Evolutionary conservation across 2,329 filamentous ascomycete species (phyloP).

Genomic region (Fusarium piperis): DNA sequence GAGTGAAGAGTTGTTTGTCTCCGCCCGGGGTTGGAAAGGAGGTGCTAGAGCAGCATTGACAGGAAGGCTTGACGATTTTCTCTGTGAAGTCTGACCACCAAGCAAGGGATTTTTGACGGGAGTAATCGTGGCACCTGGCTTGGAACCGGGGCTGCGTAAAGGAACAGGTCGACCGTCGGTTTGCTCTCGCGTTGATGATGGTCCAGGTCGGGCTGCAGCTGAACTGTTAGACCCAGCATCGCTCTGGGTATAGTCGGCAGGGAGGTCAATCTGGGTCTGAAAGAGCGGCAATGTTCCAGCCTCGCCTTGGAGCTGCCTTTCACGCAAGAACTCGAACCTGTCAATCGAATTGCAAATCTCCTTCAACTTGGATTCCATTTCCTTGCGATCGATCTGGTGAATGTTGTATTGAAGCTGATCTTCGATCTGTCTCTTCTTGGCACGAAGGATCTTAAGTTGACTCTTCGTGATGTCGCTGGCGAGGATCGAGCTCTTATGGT

Average conservation of each 20-base stretch:
- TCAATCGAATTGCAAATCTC: slow-evolving; percentile 57
- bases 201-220: neutral
- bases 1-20: slow-evolving; percentile 29
- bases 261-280: slow-evolving; percentile 36
- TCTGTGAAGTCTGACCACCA: slow-evolving; percentile 43
- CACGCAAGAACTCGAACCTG: slow-evolving; percentile 59
- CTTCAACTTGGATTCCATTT: slow-evolving; percentile 56
- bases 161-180: slow-evolving; percentile 27
- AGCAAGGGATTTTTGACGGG: slow-evolving; percentile 8
- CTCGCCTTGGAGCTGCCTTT: slow-evolving; percentile 58
- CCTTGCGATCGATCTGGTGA: slow-evolving; percentile 68
- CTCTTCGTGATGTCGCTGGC: slow-evolving; percentile 69
- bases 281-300: slow-evolving; percentile 51
- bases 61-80: slow-evolving; percentile 51
- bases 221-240: slow-evolving; percentile 6
- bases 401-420: slow-evolving; percentile 70
- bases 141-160: slow-evolving; percentile 42
- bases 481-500: slow-evolving; percentile 51
- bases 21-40: slow-evolving; percentile 57
- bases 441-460: slow-evolving; percentile 62
- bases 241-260: slow-evolving; percentile 1
- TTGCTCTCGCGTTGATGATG: slow-evolving; percentile 13
- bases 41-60: slow-evolving; percentile 59
- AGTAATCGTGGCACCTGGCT: slow-evolving; percentile 37
- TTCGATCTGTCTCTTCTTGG: slow-evolving; percentile 65